These are phyloP conservation scores for Hanseniaspora sp. DNA, from an alignment of 1,139 yeast species.

Conservation along the genomic window DNA sequence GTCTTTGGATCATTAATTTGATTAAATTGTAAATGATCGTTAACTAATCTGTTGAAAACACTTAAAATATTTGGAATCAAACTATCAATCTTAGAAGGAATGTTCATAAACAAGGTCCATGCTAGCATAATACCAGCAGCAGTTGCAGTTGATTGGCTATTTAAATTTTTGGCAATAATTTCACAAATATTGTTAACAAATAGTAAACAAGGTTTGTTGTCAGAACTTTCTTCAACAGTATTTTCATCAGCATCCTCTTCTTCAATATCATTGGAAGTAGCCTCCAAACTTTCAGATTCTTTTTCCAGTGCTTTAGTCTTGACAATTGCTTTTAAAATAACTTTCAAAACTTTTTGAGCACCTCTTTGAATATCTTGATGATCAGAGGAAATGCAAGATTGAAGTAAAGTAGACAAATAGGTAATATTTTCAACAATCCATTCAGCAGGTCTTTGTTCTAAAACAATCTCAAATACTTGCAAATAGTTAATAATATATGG, in stretches of 20 bases:
- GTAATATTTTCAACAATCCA: constrained; percentile 69
- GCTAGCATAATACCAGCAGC: constrained; percentile 86
- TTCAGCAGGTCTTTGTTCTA: constrained; percentile 60
- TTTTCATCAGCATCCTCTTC: constrained; percentile 13
- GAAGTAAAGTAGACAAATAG: constrained; percentile 61
- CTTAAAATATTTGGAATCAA: constrained; percentile 69
- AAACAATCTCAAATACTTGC: constrained; percentile 77
- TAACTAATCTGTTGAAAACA: constrained; percentile 76
- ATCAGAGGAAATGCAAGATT: constrained; percentile 72
- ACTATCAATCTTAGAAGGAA: constrained; percentile 64
- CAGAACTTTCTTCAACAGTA: constrained; percentile 33
- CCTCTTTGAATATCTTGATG: constrained; percentile 77
- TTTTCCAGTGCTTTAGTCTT: constrained; percentile 27
- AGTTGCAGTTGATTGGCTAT: constrained; percentile 58
- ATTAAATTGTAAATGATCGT: constrained; percentile 72
- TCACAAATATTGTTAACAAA: constrained; percentile 53
- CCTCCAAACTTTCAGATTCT: constrained; percentile 25
- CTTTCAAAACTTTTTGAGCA: constrained; percentile 58
- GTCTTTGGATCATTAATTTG: constrained; percentile 34
- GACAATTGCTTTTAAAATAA: constrained; percentile 50
- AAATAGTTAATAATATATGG: constrained; percentile 82
- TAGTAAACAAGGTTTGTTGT: constrained; percentile 47
- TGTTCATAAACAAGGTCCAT: constrained; percentile 66
- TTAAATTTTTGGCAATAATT: constrained; percentile 73
- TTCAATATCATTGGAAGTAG: neutral